Evolutionary conservation across 331 rosid species (phyloP).

Genomic region (Spiraea crenata): DNA sequence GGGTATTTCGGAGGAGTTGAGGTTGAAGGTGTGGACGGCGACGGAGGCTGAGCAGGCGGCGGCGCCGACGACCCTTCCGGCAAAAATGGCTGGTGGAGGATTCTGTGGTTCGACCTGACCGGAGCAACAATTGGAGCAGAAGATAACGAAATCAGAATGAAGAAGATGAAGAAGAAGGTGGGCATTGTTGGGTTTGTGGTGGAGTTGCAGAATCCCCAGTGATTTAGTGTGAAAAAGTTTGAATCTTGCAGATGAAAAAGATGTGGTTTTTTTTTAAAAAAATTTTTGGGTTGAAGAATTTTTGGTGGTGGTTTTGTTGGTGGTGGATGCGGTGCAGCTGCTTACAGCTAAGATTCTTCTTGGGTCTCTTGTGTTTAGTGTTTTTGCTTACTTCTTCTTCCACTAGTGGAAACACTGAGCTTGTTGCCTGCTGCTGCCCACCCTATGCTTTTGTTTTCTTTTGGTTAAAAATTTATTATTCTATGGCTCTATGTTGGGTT

Average conservation of each 20-base stretch:
- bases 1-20: conserved; percentile 48
- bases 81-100: conserved; percentile 65
- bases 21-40: conserved; percentile 15
- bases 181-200: conserved; percentile 40
- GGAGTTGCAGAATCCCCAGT: conserved; percentile 3
- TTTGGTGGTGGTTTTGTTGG: background rate
- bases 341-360: conserved; percentile 75
- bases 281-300: background rate
- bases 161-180: conserved; percentile 26
- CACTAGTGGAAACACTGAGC: background rate
- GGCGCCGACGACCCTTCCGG: conserved; percentile 32
- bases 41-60: background rate
- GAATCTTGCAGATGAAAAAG: conserved; percentile 20
- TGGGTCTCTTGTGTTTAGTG: background rate
- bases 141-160: conserved; percentile 23
- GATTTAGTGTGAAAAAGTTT: conserved; percentile 30
- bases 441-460: conserved; percentile 9
- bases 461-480: background rate
- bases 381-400: background rate
- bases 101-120: conserved; percentile 33
- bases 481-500: background rate
- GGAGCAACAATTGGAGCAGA: background rate
- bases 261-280: background rate
- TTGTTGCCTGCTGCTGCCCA: background rate
- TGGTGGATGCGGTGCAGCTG: conserved; percentile 28